Percentiles rank a stretch among this genome's conserved stretches.
phyloP scores from a whole-genome alignment of 129 eudicot species.

The Cynara cardunculus region DNA sequence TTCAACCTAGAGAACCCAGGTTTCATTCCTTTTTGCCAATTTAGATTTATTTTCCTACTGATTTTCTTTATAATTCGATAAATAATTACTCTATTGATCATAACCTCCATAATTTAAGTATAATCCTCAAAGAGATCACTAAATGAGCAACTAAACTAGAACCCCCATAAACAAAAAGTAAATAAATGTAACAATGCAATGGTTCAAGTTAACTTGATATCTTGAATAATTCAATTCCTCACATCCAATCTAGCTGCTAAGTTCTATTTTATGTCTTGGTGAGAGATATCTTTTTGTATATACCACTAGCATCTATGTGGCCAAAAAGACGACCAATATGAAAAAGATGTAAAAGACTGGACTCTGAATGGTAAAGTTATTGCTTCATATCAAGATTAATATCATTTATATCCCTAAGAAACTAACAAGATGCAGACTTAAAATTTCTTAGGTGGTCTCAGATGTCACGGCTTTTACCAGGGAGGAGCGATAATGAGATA shows the following conservation, averaged over 20 bases:
- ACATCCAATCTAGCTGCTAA: not conserved
- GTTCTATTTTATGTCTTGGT: not conserved
- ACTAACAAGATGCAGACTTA: not conserved
- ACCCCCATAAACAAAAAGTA: not conserved
- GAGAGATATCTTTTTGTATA: not conserved
- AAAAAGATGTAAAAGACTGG: not conserved
- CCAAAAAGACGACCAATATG: not conserved
- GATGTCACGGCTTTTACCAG: conserved; percentile 69
- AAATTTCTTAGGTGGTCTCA: conserved; percentile 68
- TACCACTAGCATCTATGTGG: not conserved
- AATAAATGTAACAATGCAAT: not conserved
- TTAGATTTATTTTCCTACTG: not conserved
- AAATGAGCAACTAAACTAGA: not conserved
- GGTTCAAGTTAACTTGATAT: not conserved
- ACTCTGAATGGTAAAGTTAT: not conserved
- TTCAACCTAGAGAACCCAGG: not conserved
- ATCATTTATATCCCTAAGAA: not conserved
- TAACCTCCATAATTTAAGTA: not conserved
- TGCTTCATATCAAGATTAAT: not conserved
- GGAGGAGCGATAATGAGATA: conserved; percentile 83
- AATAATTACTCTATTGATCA: not conserved
- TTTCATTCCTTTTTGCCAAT: not conserved
- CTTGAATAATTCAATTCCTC: not conserved
- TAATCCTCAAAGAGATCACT: not conserved
- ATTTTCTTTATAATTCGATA: not conserved